Conservation (phyloP, 257 asterid genomes). For the Cynanchum wilfordii region DNA sequence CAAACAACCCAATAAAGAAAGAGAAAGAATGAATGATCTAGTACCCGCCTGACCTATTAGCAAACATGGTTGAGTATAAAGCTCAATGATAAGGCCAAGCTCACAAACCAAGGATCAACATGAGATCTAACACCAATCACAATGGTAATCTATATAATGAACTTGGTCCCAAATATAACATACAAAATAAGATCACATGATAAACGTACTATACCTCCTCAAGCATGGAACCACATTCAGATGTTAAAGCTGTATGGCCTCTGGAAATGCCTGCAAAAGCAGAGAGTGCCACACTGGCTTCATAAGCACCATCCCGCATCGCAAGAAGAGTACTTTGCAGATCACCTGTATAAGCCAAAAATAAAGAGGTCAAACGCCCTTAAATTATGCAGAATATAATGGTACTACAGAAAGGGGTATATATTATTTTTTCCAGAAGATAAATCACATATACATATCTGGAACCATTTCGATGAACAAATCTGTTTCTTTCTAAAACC, state of each 20-base stretch:
- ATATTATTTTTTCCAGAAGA: neutral
- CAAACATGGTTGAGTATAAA: neutral
- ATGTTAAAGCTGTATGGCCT: conserved; percentile 86
- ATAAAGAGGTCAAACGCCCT: conserved; percentile 2
- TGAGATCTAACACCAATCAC: neutral
- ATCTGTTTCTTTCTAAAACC: neutral
- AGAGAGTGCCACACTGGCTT: conserved; percentile 74
- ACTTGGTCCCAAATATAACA: neutral
- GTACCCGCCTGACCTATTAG: neutral
- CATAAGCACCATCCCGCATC: conserved; percentile 82
- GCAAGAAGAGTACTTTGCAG: conserved; percentile 84
- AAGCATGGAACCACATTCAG: conserved; percentile 99
- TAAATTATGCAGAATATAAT: neutral
- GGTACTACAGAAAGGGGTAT: neutral
- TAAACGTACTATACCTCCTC: conserved; percentile 65
- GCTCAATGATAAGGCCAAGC: neutral
- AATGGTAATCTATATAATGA: neutral
- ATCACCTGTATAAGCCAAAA: conserved; percentile 50
- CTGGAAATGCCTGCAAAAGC: conserved; percentile 66
- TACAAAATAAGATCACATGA: neutral
- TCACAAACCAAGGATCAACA: neutral
- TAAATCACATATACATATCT: neutral
- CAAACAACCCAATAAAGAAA: neutral
- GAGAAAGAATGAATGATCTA: neutral
- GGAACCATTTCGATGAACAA: neutral